A percentile compares a stretch with the other conserved stretches of the same genome.
Conservation (phyloP, 2,329 filamentous ascomycete species). For the Talaromyces sp. region DNA sequence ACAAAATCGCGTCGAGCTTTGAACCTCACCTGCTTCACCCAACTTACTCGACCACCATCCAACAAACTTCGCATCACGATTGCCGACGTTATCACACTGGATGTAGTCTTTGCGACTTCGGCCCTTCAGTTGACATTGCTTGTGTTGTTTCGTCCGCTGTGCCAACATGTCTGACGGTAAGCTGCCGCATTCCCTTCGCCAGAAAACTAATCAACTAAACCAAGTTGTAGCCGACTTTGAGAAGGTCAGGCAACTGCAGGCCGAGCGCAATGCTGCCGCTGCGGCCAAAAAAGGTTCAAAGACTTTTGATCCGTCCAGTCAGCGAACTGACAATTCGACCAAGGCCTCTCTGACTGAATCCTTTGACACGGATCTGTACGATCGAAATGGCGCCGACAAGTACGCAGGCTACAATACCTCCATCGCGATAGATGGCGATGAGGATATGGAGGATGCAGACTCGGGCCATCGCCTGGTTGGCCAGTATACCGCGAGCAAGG, state of each 20-base stretch:
- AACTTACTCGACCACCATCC: background rate
- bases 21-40: background rate
- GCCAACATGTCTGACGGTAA: conserved; percentile 41
- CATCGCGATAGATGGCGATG: conserved; percentile 71
- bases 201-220: conserved; percentile 17
- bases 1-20: conserved; percentile 7
- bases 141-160: conserved; percentile 14
- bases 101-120: conserved; percentile 28
- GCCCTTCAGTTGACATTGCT: conserved; percentile 22
- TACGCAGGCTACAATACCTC: conserved; percentile 88
- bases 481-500: conserved; percentile 89
- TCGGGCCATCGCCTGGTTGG: conserved; percentile 76
- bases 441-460: conserved; percentile 70
- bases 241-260: conserved; percentile 78
- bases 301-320: conserved; percentile 69
- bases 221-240: conserved; percentile 66
- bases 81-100: conserved; percentile 26
- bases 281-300: conserved; percentile 74
- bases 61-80: conserved; percentile 21
- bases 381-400: conserved; percentile 68
- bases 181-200: conserved; percentile 14
- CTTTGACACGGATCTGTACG: conserved; percentile 85
- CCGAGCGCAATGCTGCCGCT: conserved; percentile 80
- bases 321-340: conserved; percentile 75
- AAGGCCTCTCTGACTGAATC: conserved; percentile 84